phyloP scores from a whole-genome alignment of 1,139 yeast genomes.

The Williopsis jadinii region DNA sequence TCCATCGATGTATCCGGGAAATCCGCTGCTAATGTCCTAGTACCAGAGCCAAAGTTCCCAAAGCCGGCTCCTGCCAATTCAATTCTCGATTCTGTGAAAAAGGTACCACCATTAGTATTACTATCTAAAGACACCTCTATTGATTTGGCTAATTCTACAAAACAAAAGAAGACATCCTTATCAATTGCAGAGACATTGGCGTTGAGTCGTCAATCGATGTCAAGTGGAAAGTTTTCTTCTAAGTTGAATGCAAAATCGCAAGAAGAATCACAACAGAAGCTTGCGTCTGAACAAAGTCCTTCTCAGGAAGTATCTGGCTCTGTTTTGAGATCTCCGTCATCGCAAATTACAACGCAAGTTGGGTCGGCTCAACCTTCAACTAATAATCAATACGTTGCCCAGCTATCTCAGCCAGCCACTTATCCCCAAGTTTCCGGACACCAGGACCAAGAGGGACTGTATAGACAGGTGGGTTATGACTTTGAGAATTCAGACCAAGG shows the following conservation, averaged over 20 bases:
- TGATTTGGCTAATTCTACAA: conserved; percentile 18
- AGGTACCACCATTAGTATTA: conserved; percentile 15
- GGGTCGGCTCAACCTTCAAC: neutral
- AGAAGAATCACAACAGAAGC: neutral
- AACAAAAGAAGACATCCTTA: conserved; percentile 22
- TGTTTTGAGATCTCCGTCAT: neutral
- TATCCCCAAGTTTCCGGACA: neutral
- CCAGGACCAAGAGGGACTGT: neutral
- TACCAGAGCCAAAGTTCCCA: conserved; percentile 13
- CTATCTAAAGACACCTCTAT: conserved; percentile 20
- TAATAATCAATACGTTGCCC: neutral
- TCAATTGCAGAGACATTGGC: conserved; percentile 66
- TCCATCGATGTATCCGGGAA: neutral
- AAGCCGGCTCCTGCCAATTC: conserved; percentile 18
- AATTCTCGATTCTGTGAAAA: conserved; percentile 18
- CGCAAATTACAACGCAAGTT: neutral
- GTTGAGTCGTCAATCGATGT: conserved; percentile 40
- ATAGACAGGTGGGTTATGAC: neutral
- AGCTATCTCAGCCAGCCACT: neutral
- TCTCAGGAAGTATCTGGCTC: neutral
- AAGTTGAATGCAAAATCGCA: conserved; percentile 15
- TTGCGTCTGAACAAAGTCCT: neutral
- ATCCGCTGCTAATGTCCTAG: neutral
- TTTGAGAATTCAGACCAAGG: neutral
- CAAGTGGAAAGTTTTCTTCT: conserved; percentile 24